Conservation (phyloP, 2,329 filamentous ascomycete genomes). For the Dothistroma pini region DNA sequence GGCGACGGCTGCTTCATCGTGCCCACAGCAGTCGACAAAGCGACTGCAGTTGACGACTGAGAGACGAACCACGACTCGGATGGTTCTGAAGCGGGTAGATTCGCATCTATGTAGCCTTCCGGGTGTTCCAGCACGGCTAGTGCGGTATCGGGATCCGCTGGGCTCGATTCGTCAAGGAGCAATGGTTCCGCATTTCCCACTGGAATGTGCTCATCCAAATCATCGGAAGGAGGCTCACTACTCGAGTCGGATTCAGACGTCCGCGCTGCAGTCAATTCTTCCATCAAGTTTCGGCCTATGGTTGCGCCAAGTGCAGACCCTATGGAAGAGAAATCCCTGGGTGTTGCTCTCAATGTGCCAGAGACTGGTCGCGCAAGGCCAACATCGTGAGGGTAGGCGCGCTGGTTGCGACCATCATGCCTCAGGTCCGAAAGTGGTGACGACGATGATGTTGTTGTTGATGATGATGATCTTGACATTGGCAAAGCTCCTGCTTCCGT, state of each 20-base stretch:
- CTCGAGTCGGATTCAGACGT: constrained; percentile 2
- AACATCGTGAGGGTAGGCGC: neutral
- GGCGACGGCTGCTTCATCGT: neutral
- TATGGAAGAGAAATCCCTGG: constrained; percentile 25
- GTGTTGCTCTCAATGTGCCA: constrained; percentile 13
- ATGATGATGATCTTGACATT: neutral
- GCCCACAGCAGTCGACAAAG: neutral
- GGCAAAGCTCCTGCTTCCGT: neutral
- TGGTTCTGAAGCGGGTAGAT: neutral
- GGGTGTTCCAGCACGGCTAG: neutral
- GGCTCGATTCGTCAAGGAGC: neutral
- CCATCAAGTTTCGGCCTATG: constrained; percentile 34
- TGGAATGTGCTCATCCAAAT: neutral
- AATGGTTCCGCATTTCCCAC: neutral
- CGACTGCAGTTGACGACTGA: constrained; percentile 9
- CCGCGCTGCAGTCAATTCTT: constrained; percentile 31
- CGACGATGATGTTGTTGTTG: neutral
- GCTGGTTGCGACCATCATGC: neutral
- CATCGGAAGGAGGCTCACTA: constrained; percentile 1
- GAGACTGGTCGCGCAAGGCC: constrained; percentile 7
- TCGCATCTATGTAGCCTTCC: neutral
- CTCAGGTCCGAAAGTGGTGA: neutral
- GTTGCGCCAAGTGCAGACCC: constrained; percentile 19
- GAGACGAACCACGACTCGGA: constrained; percentile 9
- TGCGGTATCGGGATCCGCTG: constrained; percentile 5